phyloP scores from a whole-genome alignment of 2,329 filamentous ascomycete genomes.

The Nannizziopsis arthrosporioides region DNA sequence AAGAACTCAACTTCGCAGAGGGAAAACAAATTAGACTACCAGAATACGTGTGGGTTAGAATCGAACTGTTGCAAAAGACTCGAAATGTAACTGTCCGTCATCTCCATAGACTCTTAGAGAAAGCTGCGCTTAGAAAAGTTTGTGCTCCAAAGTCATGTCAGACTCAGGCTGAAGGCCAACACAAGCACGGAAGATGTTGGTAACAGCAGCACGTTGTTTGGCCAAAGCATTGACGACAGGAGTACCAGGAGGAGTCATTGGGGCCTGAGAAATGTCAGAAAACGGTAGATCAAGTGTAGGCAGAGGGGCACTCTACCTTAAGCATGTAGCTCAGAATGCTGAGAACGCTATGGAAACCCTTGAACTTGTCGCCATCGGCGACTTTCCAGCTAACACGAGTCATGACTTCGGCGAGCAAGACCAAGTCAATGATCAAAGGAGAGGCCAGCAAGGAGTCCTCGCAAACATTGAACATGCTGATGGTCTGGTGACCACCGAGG shows the following conservation, averaged over 20 bases:
- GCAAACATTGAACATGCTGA: constrained; percentile 96
- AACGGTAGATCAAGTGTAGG: not conserved
- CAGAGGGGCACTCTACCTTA: constrained; percentile 38
- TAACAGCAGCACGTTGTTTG: constrained; percentile 88
- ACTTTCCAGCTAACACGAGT: constrained; percentile 90
- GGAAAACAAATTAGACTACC: not conserved
- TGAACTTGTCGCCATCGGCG: constrained; percentile 56
- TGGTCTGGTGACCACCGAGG: constrained; percentile 95
- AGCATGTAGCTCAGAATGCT: constrained; percentile 99
- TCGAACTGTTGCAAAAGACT: not conserved
- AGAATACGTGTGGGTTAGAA: not conserved
- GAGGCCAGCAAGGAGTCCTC: constrained; percentile 95
- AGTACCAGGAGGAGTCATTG: constrained; percentile 83
- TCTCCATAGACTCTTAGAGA: not conserved
- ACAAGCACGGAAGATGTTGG: constrained; percentile 97
- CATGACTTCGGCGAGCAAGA: constrained; percentile 92
- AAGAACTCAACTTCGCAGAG: not conserved
- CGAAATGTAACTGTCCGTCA: not conserved
- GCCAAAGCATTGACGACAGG: constrained; percentile 90
- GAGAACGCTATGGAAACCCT: constrained; percentile 91
- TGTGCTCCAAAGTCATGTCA: constrained; percentile 98
- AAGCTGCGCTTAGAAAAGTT: constrained; percentile 58
- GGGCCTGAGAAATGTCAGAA: constrained; percentile 47
- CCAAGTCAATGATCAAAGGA: constrained; percentile 92
- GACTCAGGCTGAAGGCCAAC: constrained; percentile 93